Evolutionary conservation across 257 asterid genomes (phyloP), one percentile per base, ranked within the genome.

Genomic region (Solanum piurae): DNA sequence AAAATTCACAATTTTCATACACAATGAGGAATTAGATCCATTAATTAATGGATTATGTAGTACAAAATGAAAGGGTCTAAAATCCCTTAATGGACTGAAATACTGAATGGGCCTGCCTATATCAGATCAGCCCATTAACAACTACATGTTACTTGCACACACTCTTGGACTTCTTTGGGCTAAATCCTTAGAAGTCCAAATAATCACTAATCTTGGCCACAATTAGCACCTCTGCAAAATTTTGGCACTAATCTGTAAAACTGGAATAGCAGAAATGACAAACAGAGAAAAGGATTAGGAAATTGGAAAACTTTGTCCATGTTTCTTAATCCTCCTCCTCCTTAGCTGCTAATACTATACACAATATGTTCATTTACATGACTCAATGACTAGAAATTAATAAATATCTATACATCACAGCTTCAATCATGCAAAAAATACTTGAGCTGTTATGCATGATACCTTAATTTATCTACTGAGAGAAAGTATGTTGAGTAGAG

Each of bases 401-500:
- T 49, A 34, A 72, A 16, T 46, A 37, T 46, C 38, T 25, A 42
- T 14, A 79, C 60, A 79, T 25, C 55, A 60, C 84, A 86, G 88
- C 73, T 86, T 86, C 84, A 86, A 33, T 75, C 66, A 72, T 73
- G 25, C 69, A 86, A 80, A 86, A 72, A 66, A 20, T 36, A 31
- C 84, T 86, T 86, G 84, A 86, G 69, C 84, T 86, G 88, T 58
- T 16, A 71, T 46, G 84, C 88, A 86, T 38, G 73, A 55, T 18
- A 72, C 27, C 82, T 20, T 10, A 36, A 33, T 73, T 21, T 69
- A 86, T 60, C 46, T 44, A 44, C 31, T n/a, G 80, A 37, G 49
- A 10, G 93, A 88, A 38, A 85, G 69, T 7, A 86, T 76, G 76
- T 91, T 91, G 37, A 89, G 89, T 38, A 91, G 91, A 55, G 91